Conservation (phyloP, 306 rosid species). For the Rosa multiflora region DNA sequence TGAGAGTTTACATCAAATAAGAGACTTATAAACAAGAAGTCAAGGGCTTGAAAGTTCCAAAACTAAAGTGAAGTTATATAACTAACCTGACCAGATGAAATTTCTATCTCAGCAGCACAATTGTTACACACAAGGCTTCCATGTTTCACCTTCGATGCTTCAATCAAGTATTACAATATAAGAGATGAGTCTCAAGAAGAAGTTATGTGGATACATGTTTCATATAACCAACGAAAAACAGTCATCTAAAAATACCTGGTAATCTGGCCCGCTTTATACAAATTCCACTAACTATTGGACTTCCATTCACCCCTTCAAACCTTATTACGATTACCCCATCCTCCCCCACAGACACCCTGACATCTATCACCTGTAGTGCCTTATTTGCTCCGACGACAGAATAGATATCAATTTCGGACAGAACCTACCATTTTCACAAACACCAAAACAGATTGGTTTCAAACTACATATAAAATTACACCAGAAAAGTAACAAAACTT, state of each 20-base stretch:
- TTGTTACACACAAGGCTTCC: slow-evolving; percentile 22
- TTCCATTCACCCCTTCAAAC: slow-evolving; percentile 31
- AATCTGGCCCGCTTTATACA: slow-evolving; percentile 15
- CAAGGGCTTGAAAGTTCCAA: not conserved
- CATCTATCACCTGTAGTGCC: slow-evolving; percentile 21
- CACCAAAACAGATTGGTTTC: not conserved
- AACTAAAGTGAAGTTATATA: not conserved
- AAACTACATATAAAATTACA: not conserved
- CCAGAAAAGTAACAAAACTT: not conserved
- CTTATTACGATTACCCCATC: slow-evolving; percentile 20
- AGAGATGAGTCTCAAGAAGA: slow-evolving; percentile 12
- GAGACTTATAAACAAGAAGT: not conserved
- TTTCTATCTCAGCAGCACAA: slow-evolving; percentile 22
- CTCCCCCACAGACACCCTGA: slow-evolving; percentile 21
- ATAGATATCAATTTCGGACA: slow-evolving; percentile 25
- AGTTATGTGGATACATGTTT: slow-evolving; percentile 1
- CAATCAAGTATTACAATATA: slow-evolving; percentile 11
- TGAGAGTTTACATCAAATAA: not conserved
- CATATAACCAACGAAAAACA: not conserved
- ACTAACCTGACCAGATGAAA: slow-evolving; percentile 26
- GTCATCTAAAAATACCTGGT: slow-evolving; percentile 17
- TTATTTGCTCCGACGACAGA: slow-evolving; percentile 31
- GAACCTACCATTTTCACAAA: slow-evolving; percentile 22
- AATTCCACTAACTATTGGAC: slow-evolving; percentile 29
- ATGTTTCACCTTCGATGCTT: slow-evolving; percentile 13